Evolutionary conservation across 1,284 basidiomycete genomes (phyloP).

Genomic region (Bjerkandera adusta): DNA sequence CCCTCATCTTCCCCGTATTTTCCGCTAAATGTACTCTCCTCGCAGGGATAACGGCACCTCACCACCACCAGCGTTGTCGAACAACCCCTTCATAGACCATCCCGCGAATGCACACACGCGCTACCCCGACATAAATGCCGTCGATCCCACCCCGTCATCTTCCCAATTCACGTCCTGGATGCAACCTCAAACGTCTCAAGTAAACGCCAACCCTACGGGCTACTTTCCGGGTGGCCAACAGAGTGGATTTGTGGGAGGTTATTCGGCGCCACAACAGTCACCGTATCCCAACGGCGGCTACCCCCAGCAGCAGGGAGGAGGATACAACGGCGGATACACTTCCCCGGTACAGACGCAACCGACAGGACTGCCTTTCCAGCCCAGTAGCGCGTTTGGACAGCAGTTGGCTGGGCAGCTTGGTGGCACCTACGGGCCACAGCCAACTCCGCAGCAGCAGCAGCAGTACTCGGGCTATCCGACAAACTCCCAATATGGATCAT

Average conservation of each 20-base stretch:
- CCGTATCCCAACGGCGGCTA: constrained; percentile 22
- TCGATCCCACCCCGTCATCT: constrained; percentile 18
- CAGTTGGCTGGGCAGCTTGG: constrained; percentile 31
- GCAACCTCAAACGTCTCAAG: constrained; percentile 19
- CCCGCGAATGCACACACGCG: constrained; percentile 31
- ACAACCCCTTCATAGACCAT: constrained; percentile 39
- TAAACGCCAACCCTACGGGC: constrained; percentile 14
- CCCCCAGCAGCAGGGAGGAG: constrained; percentile 21
- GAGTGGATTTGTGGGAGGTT: constrained; percentile 13
- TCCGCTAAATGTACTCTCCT: constrained; percentile 27
- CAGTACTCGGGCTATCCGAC: constrained; percentile 26
- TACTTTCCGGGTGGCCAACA: constrained; percentile 17
- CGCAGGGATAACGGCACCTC: constrained; percentile 23
- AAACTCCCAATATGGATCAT: constrained; percentile 18
- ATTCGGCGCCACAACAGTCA: constrained; percentile 21
- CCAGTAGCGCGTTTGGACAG: constrained; percentile 33
- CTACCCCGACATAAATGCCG: constrained; percentile 31
- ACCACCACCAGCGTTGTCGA: constrained; percentile 33
- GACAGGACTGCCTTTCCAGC: constrained; percentile 30
- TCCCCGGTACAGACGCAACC: constrained; percentile 20
- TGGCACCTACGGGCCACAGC: constrained; percentile 17
- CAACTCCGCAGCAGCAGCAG: constrained; percentile 22
- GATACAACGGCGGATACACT: constrained; percentile 16
- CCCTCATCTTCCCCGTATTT: not conserved
- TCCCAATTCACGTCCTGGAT: constrained; percentile 31